Conservation (phyloP, 345 rosid species). For the rapeseed (Brassica napus) region DNA sequence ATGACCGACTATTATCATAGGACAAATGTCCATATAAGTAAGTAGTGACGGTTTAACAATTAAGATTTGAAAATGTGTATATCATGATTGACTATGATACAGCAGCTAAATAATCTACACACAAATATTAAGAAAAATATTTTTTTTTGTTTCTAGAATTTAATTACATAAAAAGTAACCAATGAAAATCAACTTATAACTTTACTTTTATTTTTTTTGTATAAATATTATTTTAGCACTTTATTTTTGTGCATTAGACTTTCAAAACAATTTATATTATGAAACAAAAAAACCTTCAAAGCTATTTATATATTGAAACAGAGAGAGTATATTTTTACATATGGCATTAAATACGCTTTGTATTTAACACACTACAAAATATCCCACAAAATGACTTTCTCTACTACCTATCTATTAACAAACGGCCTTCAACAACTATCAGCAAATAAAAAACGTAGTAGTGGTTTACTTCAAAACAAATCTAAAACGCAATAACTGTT, state of each 20-base stretch:
- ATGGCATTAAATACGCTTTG: neutral
- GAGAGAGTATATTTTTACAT: neutral
- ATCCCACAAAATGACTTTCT: constrained; percentile 9
- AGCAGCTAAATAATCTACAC: no score
- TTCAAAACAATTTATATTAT: neutral
- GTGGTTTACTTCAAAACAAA: neutral
- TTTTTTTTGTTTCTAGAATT: neutral
- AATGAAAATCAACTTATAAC: neutral
- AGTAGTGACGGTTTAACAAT: neutral
- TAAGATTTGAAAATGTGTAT: neutral
- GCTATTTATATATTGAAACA: neutral
- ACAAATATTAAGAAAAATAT: neutral
- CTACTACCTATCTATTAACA: constrained; percentile 28
- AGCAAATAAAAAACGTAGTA: neutral
- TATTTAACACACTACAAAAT: constrained; percentile 28
- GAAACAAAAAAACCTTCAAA: neutral
- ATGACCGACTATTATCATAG: neutral
- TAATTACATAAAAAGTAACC: neutral
- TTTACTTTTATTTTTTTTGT: neutral
- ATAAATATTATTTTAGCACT: neutral
- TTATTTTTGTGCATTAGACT: neutral
- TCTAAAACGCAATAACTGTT: neutral
- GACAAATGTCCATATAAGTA: neutral
- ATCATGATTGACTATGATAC: neutral
- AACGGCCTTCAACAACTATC: constrained; percentile 17